Conservation (phyloP, 192 early-diverging fungal species). For the Podila verticillata region DNA sequence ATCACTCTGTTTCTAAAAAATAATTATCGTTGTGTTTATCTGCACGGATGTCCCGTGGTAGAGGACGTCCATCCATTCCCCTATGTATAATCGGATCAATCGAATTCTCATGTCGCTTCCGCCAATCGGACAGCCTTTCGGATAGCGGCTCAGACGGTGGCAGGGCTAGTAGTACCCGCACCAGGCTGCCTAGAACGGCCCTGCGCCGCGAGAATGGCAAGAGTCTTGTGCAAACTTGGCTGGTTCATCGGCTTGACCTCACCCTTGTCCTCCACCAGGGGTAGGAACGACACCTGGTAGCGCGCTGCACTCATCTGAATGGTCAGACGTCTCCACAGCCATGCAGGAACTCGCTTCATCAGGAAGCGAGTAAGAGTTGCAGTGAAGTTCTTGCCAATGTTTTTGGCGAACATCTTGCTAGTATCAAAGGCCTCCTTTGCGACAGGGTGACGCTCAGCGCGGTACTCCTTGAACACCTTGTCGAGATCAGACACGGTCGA, state of each 20-base stretch:
- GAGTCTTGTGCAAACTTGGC: neutral
- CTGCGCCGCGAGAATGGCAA: neutral
- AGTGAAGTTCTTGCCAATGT: slow-evolving; percentile 1
- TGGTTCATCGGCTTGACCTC: neutral
- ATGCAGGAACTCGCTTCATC: slow-evolving; percentile 2
- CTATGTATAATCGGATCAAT: no score
- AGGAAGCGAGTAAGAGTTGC: neutral
- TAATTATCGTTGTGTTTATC: no score
- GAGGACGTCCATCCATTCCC: no score
- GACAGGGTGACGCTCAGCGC: neutral
- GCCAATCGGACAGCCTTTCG: neutral
- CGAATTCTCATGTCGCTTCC: neutral
- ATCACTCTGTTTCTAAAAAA: no score
- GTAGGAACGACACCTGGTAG: neutral
- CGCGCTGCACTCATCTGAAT: neutral
- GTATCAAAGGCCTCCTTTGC: slow-evolving; percentile 3
- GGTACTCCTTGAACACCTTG: slow-evolving; percentile 7
- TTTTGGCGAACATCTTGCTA: slow-evolving; percentile 4
- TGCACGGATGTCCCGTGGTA: no score
- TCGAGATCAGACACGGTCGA: neutral
- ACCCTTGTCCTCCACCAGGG: neutral
- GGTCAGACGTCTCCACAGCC: neutral
- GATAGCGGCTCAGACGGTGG: neutral
- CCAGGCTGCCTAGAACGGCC: neutral
- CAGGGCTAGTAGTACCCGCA: neutral